Evolutionary conservation across 352 stramenopile species (phyloP), one percentile per base, ranked within the genome.

Genomic region (Blastocystis sp.): DNA sequence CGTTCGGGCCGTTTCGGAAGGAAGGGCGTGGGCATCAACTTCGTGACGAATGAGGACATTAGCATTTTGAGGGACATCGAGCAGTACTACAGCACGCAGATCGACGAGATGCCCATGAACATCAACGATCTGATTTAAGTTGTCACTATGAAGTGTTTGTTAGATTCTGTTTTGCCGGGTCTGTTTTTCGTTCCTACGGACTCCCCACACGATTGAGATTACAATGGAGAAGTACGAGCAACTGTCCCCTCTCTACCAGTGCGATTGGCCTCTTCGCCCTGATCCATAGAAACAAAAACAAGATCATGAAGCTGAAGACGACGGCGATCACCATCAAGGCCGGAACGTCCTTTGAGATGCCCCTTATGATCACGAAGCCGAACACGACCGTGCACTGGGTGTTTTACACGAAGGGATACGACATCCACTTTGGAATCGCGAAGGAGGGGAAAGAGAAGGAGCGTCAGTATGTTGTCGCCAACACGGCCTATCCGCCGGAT

Each of bases 11-110:
- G 96, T 61, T 98, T 98, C 90, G 96, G 96, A 69, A 92, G 95
- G 71, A 98, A 98, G 90, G 96, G 96, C 89, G 94, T 98, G 40
- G 95, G 95, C 11, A 98, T 98, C 89, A 98, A 98, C 91, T 98
- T 98, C 91, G 95, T 98, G 53, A 69, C 62, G 28, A 92, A 96
- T 43, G 95, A 98, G 62, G 96, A 98, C 90, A 92, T 97, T 14
- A 92, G 92, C 89, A 95, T 96, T 64, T 90, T 97, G 52, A 90
- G 92, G 70, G 93, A 97, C 89, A 97, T 97, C 91, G 94, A 98
- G 89, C 93, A 96, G 90, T 97, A 95, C 91, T 98, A 97, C 82
- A 92, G 90, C 28, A 97, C 94, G 10, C 92, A 97, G 89, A 97
- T 98, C 90, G 93, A 96, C 84, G 94, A 98, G 89, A 97, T 98